These are phyloP conservation scores for Neckera pumila DNA, from an alignment of 225 moss, liverwort and hornwort genomes.

Conservation along the genomic window DNA sequence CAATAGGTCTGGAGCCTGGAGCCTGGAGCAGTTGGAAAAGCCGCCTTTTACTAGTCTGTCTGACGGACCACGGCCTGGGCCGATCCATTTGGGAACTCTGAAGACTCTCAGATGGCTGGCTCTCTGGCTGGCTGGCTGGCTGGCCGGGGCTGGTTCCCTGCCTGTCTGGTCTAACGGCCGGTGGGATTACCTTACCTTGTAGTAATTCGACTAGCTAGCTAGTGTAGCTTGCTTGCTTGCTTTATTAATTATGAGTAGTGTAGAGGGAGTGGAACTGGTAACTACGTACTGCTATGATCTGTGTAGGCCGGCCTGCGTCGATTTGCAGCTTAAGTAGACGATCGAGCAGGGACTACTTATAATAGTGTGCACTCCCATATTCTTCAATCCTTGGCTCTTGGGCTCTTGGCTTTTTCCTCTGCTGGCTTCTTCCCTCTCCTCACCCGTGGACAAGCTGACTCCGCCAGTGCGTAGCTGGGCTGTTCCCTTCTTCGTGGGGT, in stretches of 20 bases:
- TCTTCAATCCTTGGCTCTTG: slow-evolving; percentile 19
- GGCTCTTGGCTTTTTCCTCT: slow-evolving; percentile 10
- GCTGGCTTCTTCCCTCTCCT: slow-evolving; percentile 1
- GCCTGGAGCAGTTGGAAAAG: neutral
- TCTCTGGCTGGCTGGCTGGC: neutral
- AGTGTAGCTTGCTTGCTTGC: neutral
- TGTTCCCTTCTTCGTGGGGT: neutral
- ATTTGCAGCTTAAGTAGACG: slow-evolving; percentile 14
- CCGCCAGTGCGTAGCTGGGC: neutral
- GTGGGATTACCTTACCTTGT: neutral
- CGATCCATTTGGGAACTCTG: slow-evolving; percentile 19
- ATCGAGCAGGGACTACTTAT: slow-evolving; percentile 31
- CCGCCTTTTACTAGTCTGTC: slow-evolving; percentile 4
- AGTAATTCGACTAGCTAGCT: neutral
- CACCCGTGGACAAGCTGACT: slow-evolving; percentile 15
- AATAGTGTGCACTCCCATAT: slow-evolving; percentile 22
- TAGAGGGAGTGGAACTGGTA: neutral
- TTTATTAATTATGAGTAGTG: neutral
- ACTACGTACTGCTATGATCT: slow-evolving; percentile 1
- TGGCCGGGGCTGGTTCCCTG: neutral
- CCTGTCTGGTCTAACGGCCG: neutral
- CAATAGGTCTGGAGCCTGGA: neutral
- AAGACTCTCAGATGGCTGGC: neutral
- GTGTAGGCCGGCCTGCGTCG: slow-evolving; percentile 24
- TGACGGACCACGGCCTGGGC: slow-evolving; percentile 11